These are phyloP conservation scores for Lyophyllum decastes DNA, from an alignment of 768 basidiomycete species.

Conservation along the genomic window DNA sequence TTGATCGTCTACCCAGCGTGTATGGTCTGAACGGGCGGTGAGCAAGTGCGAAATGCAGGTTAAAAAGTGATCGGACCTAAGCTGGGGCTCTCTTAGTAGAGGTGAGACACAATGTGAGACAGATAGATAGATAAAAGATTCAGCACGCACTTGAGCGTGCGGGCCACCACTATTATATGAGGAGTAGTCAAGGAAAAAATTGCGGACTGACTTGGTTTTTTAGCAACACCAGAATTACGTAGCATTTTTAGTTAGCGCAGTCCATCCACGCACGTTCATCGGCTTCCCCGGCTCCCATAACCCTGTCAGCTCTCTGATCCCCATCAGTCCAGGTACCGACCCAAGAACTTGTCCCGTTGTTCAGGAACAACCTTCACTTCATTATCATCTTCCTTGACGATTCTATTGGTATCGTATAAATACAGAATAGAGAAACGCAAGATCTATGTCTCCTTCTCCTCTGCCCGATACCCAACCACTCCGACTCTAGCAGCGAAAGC, in stretches of 20 bases:
- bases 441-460: background rate
- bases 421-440: background rate
- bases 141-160: background rate
- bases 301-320: conserved; percentile 11
- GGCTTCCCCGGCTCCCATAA: conserved; percentile 27
- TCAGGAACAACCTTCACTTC: background rate
- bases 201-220: conserved; percentile 14
- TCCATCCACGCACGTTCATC: conserved; percentile 54
- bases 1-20: background rate
- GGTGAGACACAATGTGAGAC: conserved; percentile 13
- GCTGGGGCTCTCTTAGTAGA: conserved; percentile 14
- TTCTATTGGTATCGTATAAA: background rate
- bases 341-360: background rate
- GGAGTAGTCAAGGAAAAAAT: conserved; percentile 26
- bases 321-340: background rate
- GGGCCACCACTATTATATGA: background rate
- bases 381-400: background rate
- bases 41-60: background rate
- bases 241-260: conserved; percentile 17
- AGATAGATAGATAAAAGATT: background rate
- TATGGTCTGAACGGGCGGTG: background rate
- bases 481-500: background rate
- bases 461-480: background rate
- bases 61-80: conserved; percentile 28
- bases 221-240: conserved; percentile 31